Conservation (phyloP, 73 alveolate genomes). For the Paramecium tetraurelia region DNA sequence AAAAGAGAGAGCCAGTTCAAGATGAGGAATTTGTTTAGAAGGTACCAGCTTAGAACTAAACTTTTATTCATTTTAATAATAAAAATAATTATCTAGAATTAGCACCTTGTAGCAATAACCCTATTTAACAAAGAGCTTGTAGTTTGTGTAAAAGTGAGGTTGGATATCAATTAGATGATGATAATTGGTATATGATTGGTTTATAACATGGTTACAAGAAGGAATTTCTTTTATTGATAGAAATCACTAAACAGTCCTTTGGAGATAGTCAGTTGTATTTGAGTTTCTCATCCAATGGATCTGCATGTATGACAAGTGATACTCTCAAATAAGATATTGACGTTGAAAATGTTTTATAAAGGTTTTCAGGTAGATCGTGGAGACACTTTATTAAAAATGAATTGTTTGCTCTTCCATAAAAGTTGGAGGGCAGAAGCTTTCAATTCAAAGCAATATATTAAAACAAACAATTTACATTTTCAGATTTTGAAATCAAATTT, state of each 20-base stretch:
- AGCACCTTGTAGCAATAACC: constrained; percentile 39
- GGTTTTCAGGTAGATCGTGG: background rate
- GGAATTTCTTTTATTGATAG: background rate
- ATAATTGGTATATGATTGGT: constrained; percentile 51
- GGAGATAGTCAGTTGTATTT: constrained; percentile 36
- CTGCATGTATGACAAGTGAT: constrained; percentile 34
- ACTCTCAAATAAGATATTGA: background rate
- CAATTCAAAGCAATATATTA: background rate
- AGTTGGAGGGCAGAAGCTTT: background rate
- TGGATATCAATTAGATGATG: constrained; percentile 44
- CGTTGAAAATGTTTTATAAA: background rate
- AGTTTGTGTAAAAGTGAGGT: background rate
- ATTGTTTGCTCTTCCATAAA: background rate
- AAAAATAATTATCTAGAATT: background rate
- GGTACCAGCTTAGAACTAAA: background rate
- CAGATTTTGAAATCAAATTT: background rate
- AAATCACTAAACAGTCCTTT: background rate
- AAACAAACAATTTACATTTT: background rate
- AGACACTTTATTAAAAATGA: constrained; percentile 24
- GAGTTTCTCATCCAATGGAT: constrained; percentile 21
- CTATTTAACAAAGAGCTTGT: constrained; percentile 33
- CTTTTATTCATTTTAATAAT: constrained; percentile 19
- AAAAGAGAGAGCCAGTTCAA: background rate
- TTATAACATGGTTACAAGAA: constrained; percentile 34
- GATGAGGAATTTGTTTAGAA: background rate